Percentiles rank a stretch among this genome's conserved stretches.
Conservation (phyloP, 345 rosid genomes). For the Geranium brycei region DNA sequence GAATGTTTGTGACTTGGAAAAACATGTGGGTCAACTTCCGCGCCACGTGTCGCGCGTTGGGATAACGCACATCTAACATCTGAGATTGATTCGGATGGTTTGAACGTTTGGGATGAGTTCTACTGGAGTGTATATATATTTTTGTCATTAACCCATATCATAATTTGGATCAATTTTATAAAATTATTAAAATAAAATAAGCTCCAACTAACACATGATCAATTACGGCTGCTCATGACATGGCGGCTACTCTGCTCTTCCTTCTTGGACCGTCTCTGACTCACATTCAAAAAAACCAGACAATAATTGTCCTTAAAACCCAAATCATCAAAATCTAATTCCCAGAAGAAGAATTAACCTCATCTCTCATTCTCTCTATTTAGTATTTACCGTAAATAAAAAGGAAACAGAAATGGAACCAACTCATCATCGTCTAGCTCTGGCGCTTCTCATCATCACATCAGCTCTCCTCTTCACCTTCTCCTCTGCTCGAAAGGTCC, state of each 20-base stretch:
- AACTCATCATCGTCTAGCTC: neutral
- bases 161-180: no score
- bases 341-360: no score
- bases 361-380: neutral
- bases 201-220: neutral
- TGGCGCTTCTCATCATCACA: constrained; percentile 14
- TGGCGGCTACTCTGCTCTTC: neutral
- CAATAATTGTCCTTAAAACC: neutral
- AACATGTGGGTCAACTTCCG: no score
- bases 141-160: no score
- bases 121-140: no score
- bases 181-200: no score
- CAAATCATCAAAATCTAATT: neutral
- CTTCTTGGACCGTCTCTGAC: neutral
- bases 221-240: neutral
- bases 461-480: constrained; percentile 25
- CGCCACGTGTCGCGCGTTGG: no score
- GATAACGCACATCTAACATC: no score
- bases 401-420: neutral
- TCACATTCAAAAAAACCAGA: neutral
- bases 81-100: no score
- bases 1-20: no score
- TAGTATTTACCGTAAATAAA: no score
- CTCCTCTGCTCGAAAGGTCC: constrained; percentile 54
- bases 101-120: no score